A percentile compares a stretch with the other conserved stretches of the same genome.
Evolutionary conservation across 495 filamentous ascomycete species (phyloP).

Genomic region (Choiromyces venosus): DNA sequence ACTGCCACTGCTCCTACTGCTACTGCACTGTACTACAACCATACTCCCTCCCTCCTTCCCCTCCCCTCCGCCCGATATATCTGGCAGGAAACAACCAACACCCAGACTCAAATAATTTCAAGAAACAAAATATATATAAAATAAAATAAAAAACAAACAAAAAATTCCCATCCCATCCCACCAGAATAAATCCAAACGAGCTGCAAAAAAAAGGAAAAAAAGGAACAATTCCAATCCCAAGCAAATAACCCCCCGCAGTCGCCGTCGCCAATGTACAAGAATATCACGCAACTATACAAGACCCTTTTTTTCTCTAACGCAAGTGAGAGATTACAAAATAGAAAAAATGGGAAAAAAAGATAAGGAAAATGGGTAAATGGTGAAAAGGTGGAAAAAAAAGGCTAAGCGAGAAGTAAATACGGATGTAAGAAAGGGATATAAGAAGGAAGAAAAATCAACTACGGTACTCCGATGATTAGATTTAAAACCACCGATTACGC

Average conservation of each 20-base stretch:
- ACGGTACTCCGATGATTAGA: not conserved
- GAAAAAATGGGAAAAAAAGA: not conserved
- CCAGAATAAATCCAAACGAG: constrained; percentile 1
- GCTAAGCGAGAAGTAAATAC: too few species aligned
- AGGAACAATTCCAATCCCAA: not conserved
- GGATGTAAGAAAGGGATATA: constrained; percentile 3
- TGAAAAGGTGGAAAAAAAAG: too few species aligned
- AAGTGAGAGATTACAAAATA: not conserved
- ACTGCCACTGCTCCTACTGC: not conserved
- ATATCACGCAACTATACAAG: not conserved
- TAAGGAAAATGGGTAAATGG: too few species aligned
- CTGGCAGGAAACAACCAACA: not conserved
- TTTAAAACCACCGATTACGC: constrained; percentile 3
- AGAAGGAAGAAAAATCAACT: not conserved
- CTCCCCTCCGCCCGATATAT: not conserved
- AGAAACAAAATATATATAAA: not conserved
- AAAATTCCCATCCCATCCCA: not conserved
- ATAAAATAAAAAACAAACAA: not conserved
- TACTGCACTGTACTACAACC: too few species aligned
- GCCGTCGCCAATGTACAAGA: not conserved
- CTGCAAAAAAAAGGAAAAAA: too few species aligned
- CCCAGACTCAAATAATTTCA: not conserved
- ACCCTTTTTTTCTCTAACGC: constrained; percentile 3
- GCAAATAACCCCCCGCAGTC: too few species aligned
- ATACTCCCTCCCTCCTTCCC: too few species aligned